Evolutionary conservation across 176 grass and related monocot genomes (phyloP).

Genomic region (Oryza glaberrima): DNA sequence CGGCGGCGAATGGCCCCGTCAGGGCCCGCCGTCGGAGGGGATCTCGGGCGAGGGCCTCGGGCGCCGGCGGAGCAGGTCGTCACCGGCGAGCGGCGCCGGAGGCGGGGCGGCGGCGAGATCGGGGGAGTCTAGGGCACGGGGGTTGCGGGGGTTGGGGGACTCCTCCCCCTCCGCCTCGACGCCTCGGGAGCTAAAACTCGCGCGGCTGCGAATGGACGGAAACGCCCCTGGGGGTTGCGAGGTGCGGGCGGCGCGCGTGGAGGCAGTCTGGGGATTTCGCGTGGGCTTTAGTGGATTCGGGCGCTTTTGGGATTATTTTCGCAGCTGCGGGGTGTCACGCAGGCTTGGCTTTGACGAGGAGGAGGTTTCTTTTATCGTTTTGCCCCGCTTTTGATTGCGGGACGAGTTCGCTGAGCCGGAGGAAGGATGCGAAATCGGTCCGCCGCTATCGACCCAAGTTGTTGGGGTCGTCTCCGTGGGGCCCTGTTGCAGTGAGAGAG

Average conservation of each 20-base stretch:
- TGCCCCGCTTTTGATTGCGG: background rate
- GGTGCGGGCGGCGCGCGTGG: rapidly evolving
- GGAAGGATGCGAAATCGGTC: background rate
- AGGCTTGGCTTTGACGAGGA: slow-evolving; percentile 21
- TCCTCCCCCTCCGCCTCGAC: slow-evolving; percentile 7
- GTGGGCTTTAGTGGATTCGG: slow-evolving; percentile 26
- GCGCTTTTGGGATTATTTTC: background rate
- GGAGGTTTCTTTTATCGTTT: background rate
- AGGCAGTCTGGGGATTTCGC: slow-evolving; percentile 21
- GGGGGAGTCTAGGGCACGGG: slow-evolving; percentile 31
- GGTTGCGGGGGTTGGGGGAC: slow-evolving; percentile 5
- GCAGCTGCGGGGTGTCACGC: background rate
- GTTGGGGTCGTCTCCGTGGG: background rate
- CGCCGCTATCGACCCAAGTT: background rate
- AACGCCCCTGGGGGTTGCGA: background rate
- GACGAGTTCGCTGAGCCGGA: background rate
- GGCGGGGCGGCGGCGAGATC: slow-evolving; percentile 36
- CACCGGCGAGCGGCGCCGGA: slow-evolving; percentile 16
- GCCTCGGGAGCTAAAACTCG: slow-evolving; percentile 40
- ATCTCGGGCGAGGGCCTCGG: background rate
- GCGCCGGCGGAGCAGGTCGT: background rate
- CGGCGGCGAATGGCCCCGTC: background rate
- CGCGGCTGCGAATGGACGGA: background rate
- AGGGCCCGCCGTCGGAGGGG: background rate
- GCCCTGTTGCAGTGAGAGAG: background rate